Percentiles rank a stretch among this genome's conserved stretches.
Evolutionary conservation across 371 early-diverging fungal genomes (phyloP).

Genomic region (Zychaea mexicana): DNA sequence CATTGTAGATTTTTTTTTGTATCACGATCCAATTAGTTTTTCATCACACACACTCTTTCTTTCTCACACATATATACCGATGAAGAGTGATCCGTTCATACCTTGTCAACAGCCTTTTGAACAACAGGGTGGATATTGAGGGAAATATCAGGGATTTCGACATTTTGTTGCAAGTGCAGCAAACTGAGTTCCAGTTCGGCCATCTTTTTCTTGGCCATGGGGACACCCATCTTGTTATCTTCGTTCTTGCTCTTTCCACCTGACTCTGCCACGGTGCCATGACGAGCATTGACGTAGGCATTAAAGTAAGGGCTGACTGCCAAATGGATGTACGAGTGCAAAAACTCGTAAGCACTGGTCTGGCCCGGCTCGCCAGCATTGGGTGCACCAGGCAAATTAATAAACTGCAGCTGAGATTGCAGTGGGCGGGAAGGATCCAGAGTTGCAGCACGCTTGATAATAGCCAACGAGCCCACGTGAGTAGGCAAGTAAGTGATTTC

Average conservation of each 20-base stretch:
- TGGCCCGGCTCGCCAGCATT: slow-evolving; percentile 54
- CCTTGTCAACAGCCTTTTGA: slow-evolving; percentile 76
- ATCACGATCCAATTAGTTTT: not conserved
- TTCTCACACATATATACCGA: not conserved
- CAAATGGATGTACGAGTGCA: slow-evolving; percentile 91
- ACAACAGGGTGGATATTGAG: slow-evolving; percentile 89
- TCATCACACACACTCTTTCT: not conserved
- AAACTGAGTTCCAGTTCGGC: slow-evolving; percentile 96
- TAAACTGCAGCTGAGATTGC: slow-evolving; percentile 84
- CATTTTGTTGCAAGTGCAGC: slow-evolving; percentile 94
- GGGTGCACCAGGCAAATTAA: slow-evolving; percentile 91
- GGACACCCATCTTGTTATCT: slow-evolving; percentile 88
- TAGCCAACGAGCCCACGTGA: slow-evolving; percentile 81
- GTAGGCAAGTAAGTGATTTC: slow-evolving; percentile 77
- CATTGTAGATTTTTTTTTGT: not conserved
- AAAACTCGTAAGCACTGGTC: slow-evolving; percentile 86
- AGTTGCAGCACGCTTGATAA: slow-evolving; percentile 85
- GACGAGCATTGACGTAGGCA: slow-evolving; percentile 83
- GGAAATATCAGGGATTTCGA: slow-evolving; percentile 94
- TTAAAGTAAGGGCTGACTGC: slow-evolving; percentile 98
- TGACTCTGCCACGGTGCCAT: slow-evolving; percentile 44
- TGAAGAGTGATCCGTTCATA: slow-evolving; percentile 18
- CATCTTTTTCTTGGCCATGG: slow-evolving; percentile 96
- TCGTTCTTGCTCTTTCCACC: slow-evolving; percentile 63
- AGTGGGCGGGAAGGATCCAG: slow-evolving; percentile 80